Evolutionary conservation across 345 rosid species (phyloP).

Genomic region (Gossypium bickii): DNA sequence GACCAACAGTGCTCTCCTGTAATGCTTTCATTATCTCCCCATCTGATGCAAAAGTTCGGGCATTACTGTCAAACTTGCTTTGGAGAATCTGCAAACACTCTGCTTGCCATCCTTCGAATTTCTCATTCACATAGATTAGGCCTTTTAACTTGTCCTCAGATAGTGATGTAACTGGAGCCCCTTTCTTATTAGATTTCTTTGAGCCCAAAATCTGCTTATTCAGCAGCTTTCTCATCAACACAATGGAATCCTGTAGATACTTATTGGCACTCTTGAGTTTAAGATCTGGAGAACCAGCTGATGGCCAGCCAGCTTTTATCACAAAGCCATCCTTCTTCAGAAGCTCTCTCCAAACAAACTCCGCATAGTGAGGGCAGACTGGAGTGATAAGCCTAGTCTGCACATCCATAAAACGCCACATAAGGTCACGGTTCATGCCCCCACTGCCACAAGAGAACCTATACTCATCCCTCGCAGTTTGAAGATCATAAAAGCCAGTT

Average conservation of each 20-base stretch:
- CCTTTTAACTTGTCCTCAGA: constrained; percentile 52
- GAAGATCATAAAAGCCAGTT: constrained; percentile 85
- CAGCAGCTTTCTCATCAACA: constrained; percentile 69
- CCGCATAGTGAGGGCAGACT: constrained; percentile 89
- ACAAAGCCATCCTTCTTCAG: constrained; percentile 75
- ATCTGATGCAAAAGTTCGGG: constrained; percentile 53
- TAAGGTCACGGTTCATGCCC: constrained; percentile 67
- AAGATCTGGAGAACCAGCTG: constrained; percentile 59
- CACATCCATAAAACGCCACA: constrained; percentile 78
- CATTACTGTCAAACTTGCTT: constrained; percentile 46
- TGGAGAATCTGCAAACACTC: constrained; percentile 71
- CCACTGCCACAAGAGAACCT: constrained; percentile 72
- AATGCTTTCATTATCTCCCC: constrained; percentile 58
- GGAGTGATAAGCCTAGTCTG: constrained; percentile 88
- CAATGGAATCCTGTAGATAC: constrained; percentile 84
- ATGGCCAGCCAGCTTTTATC: constrained; percentile 91
- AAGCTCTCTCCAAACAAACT: constrained; percentile 84
- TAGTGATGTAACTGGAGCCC: constrained; percentile 42
- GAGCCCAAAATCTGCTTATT: constrained; percentile 65
- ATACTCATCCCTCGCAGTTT: constrained; percentile 91
- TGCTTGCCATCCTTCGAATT: constrained; percentile 82
- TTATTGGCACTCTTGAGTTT: constrained; percentile 79
- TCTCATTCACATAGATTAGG: constrained; percentile 72
- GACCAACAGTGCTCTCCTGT: constrained; percentile 47
- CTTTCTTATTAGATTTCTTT: constrained; percentile 68